Base-by-base conservation (phyloP, 208 protist species). In the Herpetomonas muscarum region DNA sequence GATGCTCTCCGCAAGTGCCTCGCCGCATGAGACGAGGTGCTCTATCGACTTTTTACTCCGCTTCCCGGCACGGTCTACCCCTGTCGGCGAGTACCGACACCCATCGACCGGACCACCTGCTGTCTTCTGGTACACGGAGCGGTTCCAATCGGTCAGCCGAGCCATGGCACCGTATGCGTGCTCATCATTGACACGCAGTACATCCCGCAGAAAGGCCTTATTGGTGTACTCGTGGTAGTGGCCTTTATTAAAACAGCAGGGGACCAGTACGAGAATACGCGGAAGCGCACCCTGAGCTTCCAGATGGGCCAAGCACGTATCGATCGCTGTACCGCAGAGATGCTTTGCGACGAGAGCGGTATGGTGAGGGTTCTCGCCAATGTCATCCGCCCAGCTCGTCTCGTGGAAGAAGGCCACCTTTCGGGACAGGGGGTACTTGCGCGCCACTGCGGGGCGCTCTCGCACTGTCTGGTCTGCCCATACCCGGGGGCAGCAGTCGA, bases 211-310 rank as follows among this genome's bases (percentile, higher is more conserved):
- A 54, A 79, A 90, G 12, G 3, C 53, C 1, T 52, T 60, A 47
- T 88, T 73, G 25, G 76, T 73, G 56, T 93, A 90, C n/a, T 77
- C 68, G 4, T 31, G 52, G 22, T 83, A 79, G 12, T 49, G n/a
- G 32, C 74, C 74, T 29, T 80, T 81, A 47, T 84, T 74, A 39
- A 86, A 90, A 51, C 83, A 90, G 57, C 87, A 93, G n/a, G 86
- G 86, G 15, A 75, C 77, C 7, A 93, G 66, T 13, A 90, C 68
- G 28, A 90, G 58, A 31, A 93, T 58, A 24, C 70, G 74, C 4
- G 83, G 86, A 41, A 85, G 67, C 53, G 62, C 76, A 30, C 59
- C 52, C 70, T 80, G 57, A 39, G 41, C 30, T 19, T 79, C 69
- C 36, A 90, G 64, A 47, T 82, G 75, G 10, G 44, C 59, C 32